Percentiles rank a stretch among this genome's conserved stretches.
These are phyloP conservation scores for Colletotrichum camelliae DNA, from an alignment of 2,329 filamentous ascomycete genomes.

Conservation along the genomic window DNA sequence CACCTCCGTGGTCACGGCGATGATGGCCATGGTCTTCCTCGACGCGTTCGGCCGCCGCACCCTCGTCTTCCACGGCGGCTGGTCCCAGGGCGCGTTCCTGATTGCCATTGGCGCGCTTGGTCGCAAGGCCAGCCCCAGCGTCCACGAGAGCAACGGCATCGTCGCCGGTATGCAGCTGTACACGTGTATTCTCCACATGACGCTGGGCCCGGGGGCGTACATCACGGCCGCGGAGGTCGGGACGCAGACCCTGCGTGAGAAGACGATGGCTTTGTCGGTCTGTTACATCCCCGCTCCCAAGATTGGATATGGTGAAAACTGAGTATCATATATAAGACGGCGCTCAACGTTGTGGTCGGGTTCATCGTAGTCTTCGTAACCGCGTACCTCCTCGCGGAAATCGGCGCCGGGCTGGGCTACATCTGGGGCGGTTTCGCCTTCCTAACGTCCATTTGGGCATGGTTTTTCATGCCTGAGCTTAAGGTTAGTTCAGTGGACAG, in stretches of 20 bases:
- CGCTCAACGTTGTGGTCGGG: neutral
- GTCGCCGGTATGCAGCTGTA: neutral
- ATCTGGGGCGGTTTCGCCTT: neutral
- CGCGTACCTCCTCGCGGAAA: neutral
- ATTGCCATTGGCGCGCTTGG: slow-evolving; percentile 17
- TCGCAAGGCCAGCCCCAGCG: neutral
- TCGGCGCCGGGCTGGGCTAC: neutral
- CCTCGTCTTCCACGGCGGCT: slow-evolving; percentile 19
- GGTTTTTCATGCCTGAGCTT: neutral
- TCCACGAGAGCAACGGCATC: neutral
- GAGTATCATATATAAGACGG: neutral
- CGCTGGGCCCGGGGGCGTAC: neutral
- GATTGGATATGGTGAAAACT: too few species aligned
- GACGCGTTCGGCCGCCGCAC: slow-evolving; percentile 19
- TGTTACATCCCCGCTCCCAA: too few species aligned
- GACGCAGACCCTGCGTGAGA: neutral
- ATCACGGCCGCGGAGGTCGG: neutral
- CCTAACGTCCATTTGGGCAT: neutral
- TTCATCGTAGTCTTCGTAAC: neutral
- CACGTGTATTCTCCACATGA: neutral
- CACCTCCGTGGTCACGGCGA: slow-evolving; percentile 7
- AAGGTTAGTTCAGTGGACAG: neutral
- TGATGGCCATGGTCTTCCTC: slow-evolving; percentile 18
- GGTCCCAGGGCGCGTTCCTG: slow-evolving; percentile 20
- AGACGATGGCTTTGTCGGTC: neutral